Conservation (phyloP, 306 rosid genomes). For the Prosopis cineraria region DNA sequence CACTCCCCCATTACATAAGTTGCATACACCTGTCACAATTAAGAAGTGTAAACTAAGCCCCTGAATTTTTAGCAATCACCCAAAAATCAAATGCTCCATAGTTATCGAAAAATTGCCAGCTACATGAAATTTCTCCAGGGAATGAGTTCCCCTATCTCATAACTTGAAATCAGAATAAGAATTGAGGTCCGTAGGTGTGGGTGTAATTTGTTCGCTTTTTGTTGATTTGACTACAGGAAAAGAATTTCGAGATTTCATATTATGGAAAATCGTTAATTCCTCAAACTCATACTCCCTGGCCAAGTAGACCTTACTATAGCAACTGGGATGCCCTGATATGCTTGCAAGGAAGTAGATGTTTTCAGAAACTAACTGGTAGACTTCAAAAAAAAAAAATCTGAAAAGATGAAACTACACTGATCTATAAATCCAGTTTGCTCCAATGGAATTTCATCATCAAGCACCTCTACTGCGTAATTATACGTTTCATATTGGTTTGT, state of each 20-base stretch:
- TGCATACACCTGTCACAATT: conserved; percentile 71
- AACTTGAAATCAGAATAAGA: too few relatives aligned
- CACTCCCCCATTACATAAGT: conserved; percentile 94
- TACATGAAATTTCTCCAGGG: neutral
- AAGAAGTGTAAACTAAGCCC: neutral
- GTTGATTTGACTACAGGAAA: too few relatives aligned
- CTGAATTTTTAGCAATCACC: too few relatives aligned
- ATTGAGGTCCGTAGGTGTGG: too few relatives aligned
- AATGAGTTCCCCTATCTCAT: too few relatives aligned
- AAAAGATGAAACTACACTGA: too few relatives aligned
- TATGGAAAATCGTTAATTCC: too few relatives aligned
- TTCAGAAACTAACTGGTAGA: neutral
- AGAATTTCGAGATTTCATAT: neutral
- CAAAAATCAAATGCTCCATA: neutral
- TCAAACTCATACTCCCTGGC: neutral
- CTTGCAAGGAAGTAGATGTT: neutral
- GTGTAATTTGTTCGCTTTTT: neutral
- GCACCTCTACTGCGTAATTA: neutral
- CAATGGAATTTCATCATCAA: neutral
- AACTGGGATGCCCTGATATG: neutral
- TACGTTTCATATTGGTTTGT: neutral
- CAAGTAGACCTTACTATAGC: too few relatives aligned
- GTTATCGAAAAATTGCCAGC: neutral
- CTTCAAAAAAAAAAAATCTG: too few relatives aligned
- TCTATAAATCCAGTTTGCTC: neutral